Percentiles rank a stretch among this genome's conserved stretches.
These are phyloP conservation scores for Cyberlindnera lachancei DNA, from an alignment of 805 yeast species.

Conservation along the genomic window DNA sequence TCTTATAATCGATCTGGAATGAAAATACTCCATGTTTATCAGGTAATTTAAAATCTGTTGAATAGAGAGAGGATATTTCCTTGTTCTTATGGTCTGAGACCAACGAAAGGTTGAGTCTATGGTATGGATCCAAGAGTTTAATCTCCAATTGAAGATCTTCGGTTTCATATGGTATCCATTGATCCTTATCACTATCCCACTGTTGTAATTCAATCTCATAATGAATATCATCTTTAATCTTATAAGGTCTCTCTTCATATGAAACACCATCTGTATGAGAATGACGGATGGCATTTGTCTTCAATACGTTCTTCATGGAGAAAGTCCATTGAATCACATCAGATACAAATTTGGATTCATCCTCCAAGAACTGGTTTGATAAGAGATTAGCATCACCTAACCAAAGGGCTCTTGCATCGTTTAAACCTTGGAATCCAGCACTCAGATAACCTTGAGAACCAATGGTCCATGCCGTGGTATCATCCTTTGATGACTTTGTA, in stretches of 20 bases:
- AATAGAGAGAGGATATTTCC: conserved; percentile 39
- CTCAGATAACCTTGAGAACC: conserved; percentile 74
- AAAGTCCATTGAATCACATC: conserved; percentile 65
- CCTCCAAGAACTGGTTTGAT: conserved; percentile 27
- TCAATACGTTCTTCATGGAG: conserved; percentile 59
- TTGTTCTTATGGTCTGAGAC: too few species aligned
- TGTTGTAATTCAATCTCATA: conserved; percentile 43
- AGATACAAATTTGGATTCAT: conserved; percentile 31
- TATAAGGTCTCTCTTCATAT: conserved; percentile 46
- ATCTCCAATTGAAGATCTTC: conserved; percentile 75
- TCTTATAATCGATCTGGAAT: conserved; percentile 67
- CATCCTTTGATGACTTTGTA: conserved; percentile 41
- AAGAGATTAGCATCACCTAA: conserved; percentile 61
- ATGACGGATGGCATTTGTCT: conserved; percentile 47
- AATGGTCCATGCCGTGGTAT: conserved; percentile 57
- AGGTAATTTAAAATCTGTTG: conserved; percentile 61
- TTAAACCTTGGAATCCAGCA: conserved; percentile 72
- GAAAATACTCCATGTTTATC: conserved; percentile 98
- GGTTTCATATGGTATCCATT: conserved; percentile 65
- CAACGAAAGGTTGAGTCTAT: conserved; percentile 58
- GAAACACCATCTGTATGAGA: conserved; percentile 35
- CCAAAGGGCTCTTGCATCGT: conserved; percentile 77
- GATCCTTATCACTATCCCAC: conserved; percentile 37
- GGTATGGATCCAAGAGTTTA: conserved; percentile 91
- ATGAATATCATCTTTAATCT: conserved; percentile 63